phyloP scores from a whole-genome alignment of 140 eudicot genomes.

The Flaveria floridana region DNA sequence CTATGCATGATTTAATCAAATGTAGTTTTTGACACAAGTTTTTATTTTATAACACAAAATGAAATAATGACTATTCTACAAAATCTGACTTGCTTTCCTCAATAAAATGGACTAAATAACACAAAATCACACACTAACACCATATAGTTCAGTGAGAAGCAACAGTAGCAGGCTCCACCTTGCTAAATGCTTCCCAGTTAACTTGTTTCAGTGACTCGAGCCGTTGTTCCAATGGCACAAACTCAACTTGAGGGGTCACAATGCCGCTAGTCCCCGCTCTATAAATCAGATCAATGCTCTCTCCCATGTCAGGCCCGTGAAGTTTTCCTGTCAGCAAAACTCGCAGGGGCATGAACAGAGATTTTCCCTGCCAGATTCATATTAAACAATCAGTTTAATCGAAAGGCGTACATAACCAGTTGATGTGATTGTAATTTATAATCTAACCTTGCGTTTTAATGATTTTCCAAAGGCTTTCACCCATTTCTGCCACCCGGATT shows the following conservation, averaged over 20 bases:
- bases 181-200: slow-evolving; percentile 58
- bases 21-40: too few relatives aligned
- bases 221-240: slow-evolving; percentile 63
- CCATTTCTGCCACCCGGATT: slow-evolving; percentile 82
- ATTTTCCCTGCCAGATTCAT: slow-evolving; percentile 64
- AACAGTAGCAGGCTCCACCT: slow-evolving; percentile 45
- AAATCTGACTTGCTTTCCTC: slow-evolving; percentile 15
- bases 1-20: too few relatives aligned
- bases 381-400: background rate
- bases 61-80: slow-evolving; percentile 6
- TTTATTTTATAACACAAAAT: background rate
- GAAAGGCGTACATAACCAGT: background rate
- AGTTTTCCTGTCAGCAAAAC: slow-evolving; percentile 88
- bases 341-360: slow-evolving; percentile 89
- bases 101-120: background rate
- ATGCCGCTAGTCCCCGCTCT: slow-evolving; percentile 54
- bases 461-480: slow-evolving; percentile 82
- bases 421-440: background rate
- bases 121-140: background rate
- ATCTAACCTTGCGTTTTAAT: slow-evolving; percentile 73
- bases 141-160: slow-evolving; percentile 33
- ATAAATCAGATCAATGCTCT: slow-evolving; percentile 49
- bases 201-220: slow-evolving; percentile 53
- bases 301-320: slow-evolving; percentile 93
- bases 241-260: slow-evolving; percentile 54